Conservation (phyloP, 345 rosid species). For the Kernera saxatilis region DNA sequence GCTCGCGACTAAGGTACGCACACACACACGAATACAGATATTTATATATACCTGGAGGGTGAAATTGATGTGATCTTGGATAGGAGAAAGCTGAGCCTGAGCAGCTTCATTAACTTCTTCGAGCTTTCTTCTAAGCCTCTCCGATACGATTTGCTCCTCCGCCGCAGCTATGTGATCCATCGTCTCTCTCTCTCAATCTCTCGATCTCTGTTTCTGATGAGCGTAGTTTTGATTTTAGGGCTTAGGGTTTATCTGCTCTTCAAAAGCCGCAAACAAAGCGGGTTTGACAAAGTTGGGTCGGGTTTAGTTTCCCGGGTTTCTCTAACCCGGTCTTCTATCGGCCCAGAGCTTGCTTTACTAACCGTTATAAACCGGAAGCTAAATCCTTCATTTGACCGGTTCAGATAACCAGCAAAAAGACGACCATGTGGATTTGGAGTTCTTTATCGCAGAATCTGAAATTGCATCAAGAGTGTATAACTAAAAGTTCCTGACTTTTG, state of each 20-base stretch:
- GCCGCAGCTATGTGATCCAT: slow-evolving; percentile 70
- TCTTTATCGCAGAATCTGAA: background rate
- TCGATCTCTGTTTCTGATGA: background rate
- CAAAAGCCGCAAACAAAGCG: background rate
- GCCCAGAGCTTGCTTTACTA: background rate
- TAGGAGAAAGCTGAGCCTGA: slow-evolving; percentile 66
- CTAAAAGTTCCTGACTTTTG: background rate
- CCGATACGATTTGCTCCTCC: slow-evolving; percentile 61
- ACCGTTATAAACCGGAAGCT: background rate
- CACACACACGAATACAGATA: background rate
- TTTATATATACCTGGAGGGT: slow-evolving; percentile 62
- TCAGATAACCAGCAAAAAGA: background rate
- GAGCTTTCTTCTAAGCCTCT: slow-evolving; percentile 58
- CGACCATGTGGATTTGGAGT: background rate
- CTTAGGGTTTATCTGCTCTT: slow-evolving; percentile 20
- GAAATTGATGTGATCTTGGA: slow-evolving; percentile 85
- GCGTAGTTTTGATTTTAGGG: background rate
- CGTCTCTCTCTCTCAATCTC: background rate
- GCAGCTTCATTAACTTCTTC: slow-evolving; percentile 71
- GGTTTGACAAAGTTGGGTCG: background rate
- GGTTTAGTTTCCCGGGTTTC: background rate
- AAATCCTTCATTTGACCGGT: background rate
- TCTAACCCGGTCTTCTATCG: background rate
- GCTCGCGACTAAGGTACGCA: background rate
- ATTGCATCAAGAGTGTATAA: background rate